A percentile compares a stretch with the other conserved stretches of the same genome.
These are phyloP conservation scores for Eucalyptus tenuipes DNA, from an alignment of 345 rosid species.

Conservation along the genomic window DNA sequence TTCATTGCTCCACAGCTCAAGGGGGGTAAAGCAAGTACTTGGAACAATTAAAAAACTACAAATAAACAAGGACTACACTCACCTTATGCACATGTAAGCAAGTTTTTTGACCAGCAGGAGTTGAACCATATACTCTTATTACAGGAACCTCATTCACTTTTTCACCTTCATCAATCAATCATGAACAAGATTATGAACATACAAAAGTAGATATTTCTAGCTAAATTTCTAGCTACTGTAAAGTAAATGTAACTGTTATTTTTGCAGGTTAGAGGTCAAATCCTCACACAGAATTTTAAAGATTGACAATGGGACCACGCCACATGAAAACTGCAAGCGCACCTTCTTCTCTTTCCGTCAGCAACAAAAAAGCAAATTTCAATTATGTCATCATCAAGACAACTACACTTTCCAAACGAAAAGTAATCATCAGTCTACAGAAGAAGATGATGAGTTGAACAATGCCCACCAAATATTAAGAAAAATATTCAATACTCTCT, in stretches of 20 bases:
- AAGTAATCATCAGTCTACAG: not conserved
- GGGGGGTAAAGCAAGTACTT: not conserved
- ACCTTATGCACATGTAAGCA: constrained; percentile 91
- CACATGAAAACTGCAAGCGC: not conserved
- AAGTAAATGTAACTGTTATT: not conserved
- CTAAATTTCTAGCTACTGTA: not conserved
- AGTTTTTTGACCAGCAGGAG: constrained; percentile 90
- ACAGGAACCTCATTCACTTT: constrained; percentile 81
- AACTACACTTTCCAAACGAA: not conserved
- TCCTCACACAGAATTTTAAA: not conserved
- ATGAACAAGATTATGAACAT: not conserved
- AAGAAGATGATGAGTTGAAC: not conserved
- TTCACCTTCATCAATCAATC: constrained; percentile 36
- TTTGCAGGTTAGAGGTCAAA: not conserved
- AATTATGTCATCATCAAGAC: not conserved
- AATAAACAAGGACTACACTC: not conserved
- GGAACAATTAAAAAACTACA: not conserved
- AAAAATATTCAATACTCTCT: not conserved
- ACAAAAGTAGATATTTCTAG: not conserved
- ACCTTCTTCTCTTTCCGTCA: not conserved
- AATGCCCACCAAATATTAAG: not conserved
- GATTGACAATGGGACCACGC: not conserved
- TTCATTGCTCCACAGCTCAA: not conserved
- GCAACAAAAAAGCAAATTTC: not conserved
- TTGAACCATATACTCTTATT: constrained; percentile 79